Conservation (phyloP, 352 stramenopile species). For the Pythium coloratum region DNA sequence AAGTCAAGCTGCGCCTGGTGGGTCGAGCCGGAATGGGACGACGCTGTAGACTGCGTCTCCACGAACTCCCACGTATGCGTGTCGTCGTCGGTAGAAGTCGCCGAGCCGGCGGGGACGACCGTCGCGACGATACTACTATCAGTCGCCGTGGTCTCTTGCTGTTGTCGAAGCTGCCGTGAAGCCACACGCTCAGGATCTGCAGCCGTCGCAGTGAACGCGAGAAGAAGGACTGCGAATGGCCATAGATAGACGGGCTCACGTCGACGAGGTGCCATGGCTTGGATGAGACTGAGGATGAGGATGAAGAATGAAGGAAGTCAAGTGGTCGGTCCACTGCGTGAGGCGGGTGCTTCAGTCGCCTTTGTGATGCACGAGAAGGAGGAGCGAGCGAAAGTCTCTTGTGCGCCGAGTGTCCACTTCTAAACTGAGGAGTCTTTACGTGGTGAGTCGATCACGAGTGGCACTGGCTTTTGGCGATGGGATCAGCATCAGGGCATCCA, state of each 20-base stretch:
- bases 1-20: slow-evolving; percentile 2
- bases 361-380: background rate
- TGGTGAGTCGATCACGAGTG: background rate
- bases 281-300: too few relatives aligned
- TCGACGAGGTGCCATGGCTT: background rate
- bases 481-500: background rate
- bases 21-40: background rate
- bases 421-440: background rate
- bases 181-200: background rate
- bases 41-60: background rate
- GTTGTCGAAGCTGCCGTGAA: background rate
- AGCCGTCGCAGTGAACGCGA: background rate
- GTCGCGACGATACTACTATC: background rate
- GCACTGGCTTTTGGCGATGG: background rate
- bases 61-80: background rate
- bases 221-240: background rate
- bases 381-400: background rate
- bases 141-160: background rate
- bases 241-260: background rate
- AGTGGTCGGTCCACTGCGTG: background rate
- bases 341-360: background rate
- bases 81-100: background rate
- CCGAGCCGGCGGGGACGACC: background rate
- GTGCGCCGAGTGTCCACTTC: background rate
- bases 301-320: background rate